Base-by-base conservation (phyloP, 345 rosid genomes). In the Boechera divaricarpa region DNA sequence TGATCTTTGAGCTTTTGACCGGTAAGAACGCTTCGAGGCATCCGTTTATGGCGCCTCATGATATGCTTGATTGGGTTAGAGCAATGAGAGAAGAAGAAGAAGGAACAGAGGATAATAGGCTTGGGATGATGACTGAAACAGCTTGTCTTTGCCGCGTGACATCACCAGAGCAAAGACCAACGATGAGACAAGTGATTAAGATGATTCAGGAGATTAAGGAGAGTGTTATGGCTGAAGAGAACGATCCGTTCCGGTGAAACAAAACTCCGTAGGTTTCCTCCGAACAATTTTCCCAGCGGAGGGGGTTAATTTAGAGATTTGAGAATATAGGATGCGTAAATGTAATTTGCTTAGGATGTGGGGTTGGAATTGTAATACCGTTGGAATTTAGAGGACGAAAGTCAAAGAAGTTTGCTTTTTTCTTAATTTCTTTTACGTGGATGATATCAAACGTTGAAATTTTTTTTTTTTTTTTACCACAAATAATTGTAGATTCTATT, bases 191-290 rank as follows among this genome's bases (percentile, higher is more conserved):
- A 77, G 97, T 89, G 53, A 74, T 95, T 76, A 91, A 89, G 80
- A 88, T 90, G 94, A 85, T 95, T 73, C 93, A 88, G 63, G 94
- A 89, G 77, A 88, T 92, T 52, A 95, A 95, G 73, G 96, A 92
- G 59, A 87, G 84, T 70, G 73, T 78, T 41, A 13, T 78, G 73
- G 69, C 81, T 11, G 81, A 78, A 42, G 81, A 78, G 49, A 78
- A 78, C 24, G 77, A 78, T 72, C 77, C 73, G 1, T 78, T 72
- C 41, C 61, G 56, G 57, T 78, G 69, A 78, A 44, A 54, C 13
- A 0, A 16, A 53, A 28, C 71, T 55, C 0, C 11, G 33, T 54
- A 42, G 38, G 54, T 47, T 58, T 51, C 61, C 79, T 59, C 63
- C 47, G 26, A 54, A 62, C 64, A 69, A 36, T 62, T 77, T 77